A percentile compares a stretch with the other conserved stretches of the same genome.
These are phyloP conservation scores for Abortiporus biennis DNA, from an alignment of 1,284 basidiomycete species.

Conservation along the genomic window DNA sequence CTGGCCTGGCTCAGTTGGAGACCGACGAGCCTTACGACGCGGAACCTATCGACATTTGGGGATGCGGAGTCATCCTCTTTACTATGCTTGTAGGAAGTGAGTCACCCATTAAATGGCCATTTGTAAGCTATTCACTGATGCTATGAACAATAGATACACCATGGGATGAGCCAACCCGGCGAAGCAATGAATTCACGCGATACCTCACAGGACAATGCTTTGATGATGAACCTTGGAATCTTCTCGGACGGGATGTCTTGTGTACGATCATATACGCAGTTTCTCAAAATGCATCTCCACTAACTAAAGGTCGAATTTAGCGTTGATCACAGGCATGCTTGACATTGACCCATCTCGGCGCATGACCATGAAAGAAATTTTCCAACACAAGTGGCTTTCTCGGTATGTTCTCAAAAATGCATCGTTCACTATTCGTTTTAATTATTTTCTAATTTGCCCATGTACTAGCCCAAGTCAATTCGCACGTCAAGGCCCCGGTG, in stretches of 20 bases:
- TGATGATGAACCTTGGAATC: constrained; percentile 77
- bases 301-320: constrained; percentile 34
- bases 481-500: constrained; percentile 41
- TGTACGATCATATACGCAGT: constrained; percentile 35
- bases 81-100: constrained; percentile 88
- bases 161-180: constrained; percentile 90
- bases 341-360: constrained; percentile 68
- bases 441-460: too few species aligned
- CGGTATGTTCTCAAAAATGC: constrained; percentile 52
- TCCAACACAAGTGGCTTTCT: constrained; percentile 75
- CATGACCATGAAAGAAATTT: constrained; percentile 66
- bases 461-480: constrained; percentile 70
- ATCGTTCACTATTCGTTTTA: too few species aligned
- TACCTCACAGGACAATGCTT: constrained; percentile 79
- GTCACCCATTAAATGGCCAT: constrained; percentile 25
- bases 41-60: constrained; percentile 95
- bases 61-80: constrained; percentile 93
- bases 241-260: constrained; percentile 54
- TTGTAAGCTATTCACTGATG: not conserved
- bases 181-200: constrained; percentile 74
- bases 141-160: constrained; percentile 72
- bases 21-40: constrained; percentile 69
- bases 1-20: constrained; percentile 36
- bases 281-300: not conserved
- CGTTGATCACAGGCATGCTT: constrained; percentile 69